Evolutionary conservation across 345 rosid species (phyloP), one percentile per base, ranked within the genome.

Genomic region (Eucalyptus leucophloia): DNA sequence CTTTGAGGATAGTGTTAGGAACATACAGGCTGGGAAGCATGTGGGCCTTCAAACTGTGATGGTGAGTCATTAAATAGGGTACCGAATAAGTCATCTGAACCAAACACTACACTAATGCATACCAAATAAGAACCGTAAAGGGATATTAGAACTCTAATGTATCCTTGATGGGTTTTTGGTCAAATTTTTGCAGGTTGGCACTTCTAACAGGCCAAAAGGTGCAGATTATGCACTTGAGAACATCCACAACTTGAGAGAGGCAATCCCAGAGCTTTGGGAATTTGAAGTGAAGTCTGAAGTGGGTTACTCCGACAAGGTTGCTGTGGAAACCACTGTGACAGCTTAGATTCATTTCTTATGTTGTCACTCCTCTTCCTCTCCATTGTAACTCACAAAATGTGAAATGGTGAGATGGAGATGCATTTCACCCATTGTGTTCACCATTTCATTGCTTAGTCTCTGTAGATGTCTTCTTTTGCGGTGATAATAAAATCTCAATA

Each of bases 1-100:
- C 93, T 96, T 97, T 12, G 98, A 97, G 26, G 99, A 97, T 86
- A 97, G 99, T 81, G 96, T 95, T 81, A 93, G 98, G 28, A 97
- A 96, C 95, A 95, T 93, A 45, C 96, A 94, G 86, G 94, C 99
- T 42, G 99, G 98, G 47, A 97, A 97, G 89, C 94, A 95, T 44
- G 91, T 96, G 13, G 97, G 97, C 15, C 97, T 96, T 24, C 50
- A 92, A 87, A 97, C 98, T 5, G 97, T 96, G 53, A 92, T 94
- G 94, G 97, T 96, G 69, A 95, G 95, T 87, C 45, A 77, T 23
- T 37, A 37, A 37, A 72, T 19, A 5, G 82, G 82, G 26, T 72
- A 37, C 83, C 47, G 1, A 77, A 37, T 77, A 37, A n/a, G 49
- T 47, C 32, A 49, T 49, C 19, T 80, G 87, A 77, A 37, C 32